These are phyloP conservation scores for Aspergillus sp. DNA, from an alignment of 2,329 filamentous ascomycete genomes.

Conservation along the genomic window DNA sequence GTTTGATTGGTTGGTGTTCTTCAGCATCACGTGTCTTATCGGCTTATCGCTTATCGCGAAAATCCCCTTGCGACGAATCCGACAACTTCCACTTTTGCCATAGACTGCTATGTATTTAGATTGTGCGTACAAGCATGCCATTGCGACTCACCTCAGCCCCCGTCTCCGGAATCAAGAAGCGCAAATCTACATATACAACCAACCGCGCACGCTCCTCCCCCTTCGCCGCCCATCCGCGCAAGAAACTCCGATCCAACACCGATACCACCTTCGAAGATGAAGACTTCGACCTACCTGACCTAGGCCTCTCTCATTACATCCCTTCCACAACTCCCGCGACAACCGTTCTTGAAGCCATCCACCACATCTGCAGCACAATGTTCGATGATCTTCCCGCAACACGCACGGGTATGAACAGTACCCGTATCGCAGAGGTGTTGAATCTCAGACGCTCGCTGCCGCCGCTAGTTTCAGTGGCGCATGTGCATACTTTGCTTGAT, in stretches of 20 bases:
- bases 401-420: constrained; percentile 56
- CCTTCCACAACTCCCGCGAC: constrained; percentile 40
- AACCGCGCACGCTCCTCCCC: constrained; percentile 26
- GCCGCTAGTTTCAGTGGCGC: constrained; percentile 53
- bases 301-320: constrained; percentile 46
- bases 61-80: too few relatives aligned
- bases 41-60: not conserved
- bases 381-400: constrained; percentile 49
- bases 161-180: constrained; percentile 41
- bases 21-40: not conserved
- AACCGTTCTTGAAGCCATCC: constrained; percentile 48
- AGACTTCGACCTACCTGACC: constrained; percentile 44
- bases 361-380: constrained; percentile 46
- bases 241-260: constrained; percentile 30
- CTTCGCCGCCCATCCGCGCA: constrained; percentile 36
- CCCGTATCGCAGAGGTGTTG: constrained; percentile 52
- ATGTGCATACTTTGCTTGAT: constrained; percentile 52
- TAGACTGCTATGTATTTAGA: not conserved
- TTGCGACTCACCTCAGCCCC: constrained; percentile 43
- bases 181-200: constrained; percentile 21
- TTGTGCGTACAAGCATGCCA: constrained; percentile 28
- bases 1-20: too few relatives aligned
- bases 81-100: too few relatives aligned
- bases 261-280: constrained; percentile 17
- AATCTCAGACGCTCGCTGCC: constrained; percentile 51